These are phyloP conservation scores for barley (Hordeum vulgare) DNA, from an alignment of 176 grass and related monocot genomes.

Conservation along the genomic window MorexV3_pseudomolecules_assembly NC_058519.1:255769657-255770156, in stretches of 20 bases:
- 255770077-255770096: constrained; percentile 13
- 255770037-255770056: neutral
- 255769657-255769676: neutral
- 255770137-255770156: constrained; percentile 7
- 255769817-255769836: too few relatives aligned
- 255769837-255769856: too few relatives aligned
- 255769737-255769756: constrained; percentile 16
- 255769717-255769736: neutral
- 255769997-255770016: neutral
- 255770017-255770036: neutral
- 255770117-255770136: neutral
- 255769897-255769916: too few relatives aligned
- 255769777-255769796: neutral
- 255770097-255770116: neutral
- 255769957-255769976: neutral
- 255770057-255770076: neutral
- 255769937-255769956: constrained; percentile 3
- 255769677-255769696: neutral
- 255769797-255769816: neutral
- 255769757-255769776: constrained; percentile 9
- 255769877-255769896: too few relatives aligned
- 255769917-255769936: neutral
- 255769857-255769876: too few relatives aligned
- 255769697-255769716: neutral
- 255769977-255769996: neutral